A percentile compares a stretch with the other conserved stretches of the same genome.
phyloP scores from a whole-genome alignment of 495 filamentous ascomycete species.

The Xanthoparmelia taractica region DNA sequence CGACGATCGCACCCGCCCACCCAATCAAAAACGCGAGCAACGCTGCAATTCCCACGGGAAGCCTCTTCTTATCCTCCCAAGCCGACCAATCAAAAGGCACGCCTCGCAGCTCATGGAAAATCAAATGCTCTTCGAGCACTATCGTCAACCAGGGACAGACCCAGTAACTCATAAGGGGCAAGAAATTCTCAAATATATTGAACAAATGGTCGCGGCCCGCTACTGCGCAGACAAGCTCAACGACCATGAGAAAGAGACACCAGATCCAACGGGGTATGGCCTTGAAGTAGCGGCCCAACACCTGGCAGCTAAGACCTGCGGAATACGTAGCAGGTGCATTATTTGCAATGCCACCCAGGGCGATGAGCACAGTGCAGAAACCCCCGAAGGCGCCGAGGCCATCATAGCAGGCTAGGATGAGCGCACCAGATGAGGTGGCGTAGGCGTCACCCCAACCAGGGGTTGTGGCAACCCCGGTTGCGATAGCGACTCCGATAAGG shows the following conservation, averaged over 20 bases:
- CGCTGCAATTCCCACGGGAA: constrained; percentile 54
- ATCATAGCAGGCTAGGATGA: constrained; percentile 56
- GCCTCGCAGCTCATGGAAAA: constrained; percentile 40
- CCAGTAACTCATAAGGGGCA: constrained; percentile 55
- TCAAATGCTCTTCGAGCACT: constrained; percentile 42
- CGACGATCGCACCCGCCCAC: constrained; percentile 53
- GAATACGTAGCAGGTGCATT: constrained; percentile 62
- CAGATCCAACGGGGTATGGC: constrained; percentile 43
- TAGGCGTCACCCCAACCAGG: constrained; percentile 48
- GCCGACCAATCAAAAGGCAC: constrained; percentile 45
- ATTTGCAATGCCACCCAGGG: constrained; percentile 60
- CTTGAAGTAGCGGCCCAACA: constrained; percentile 39
- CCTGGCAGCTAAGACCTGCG: constrained; percentile 44
- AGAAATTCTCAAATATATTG: constrained; percentile 50
- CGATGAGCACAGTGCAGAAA: constrained; percentile 59
- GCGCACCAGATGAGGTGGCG: constrained; percentile 50
- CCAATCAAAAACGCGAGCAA: constrained; percentile 48
- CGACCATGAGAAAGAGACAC: constrained; percentile 41
- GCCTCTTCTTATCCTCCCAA: constrained; percentile 44
- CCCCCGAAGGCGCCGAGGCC: constrained; percentile 59
- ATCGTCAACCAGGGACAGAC: constrained; percentile 47
- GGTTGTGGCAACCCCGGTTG: constrained; percentile 48
- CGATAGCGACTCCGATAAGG: constrained; percentile 60
- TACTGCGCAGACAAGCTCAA: constrained; percentile 48
- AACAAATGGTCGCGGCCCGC: constrained; percentile 45